Evolutionary conservation across 176 grass and related monocot species (phyloP), one percentile per base, ranked within the genome.

Genomic region (Canna indica): DNA sequence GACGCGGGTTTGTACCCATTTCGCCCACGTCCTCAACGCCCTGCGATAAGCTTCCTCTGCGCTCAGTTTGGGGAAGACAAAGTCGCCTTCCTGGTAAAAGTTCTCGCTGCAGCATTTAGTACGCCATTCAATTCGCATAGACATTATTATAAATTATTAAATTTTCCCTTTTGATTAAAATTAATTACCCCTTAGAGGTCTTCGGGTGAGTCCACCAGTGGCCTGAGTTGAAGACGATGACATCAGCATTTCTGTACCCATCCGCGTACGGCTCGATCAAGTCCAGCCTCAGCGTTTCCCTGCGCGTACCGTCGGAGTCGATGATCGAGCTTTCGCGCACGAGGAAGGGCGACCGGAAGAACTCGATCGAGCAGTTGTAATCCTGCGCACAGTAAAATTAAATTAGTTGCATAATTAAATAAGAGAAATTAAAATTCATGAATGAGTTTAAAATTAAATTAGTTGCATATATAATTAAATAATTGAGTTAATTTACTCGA

Each of bases 141-240:
- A n/a, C n/a, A n/a, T n/a, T n/a, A n/a, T n/a, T n/a, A n/a, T n/a
- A n/a, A n/a, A n/a, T n/a, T n/a, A n/a, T n/a, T n/a, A n/a, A n/a
- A n/a, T n/a, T n/a, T n/a, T n/a, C n/a, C n/a, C n/a, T 25, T 47
- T 53, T 52, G 42, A 36, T 59, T 46, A 71, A 1, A 68, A 75
- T 29, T 50, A 3, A 13, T 29, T 86, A 97, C 93, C 93, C 93
- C 73, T 83, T 75, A 50, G 88, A 80, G 48, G 93, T 97, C 79
- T 97, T 97, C 34, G 87, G 79, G 70, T 97, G 93, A 7, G 94
- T 97, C 94, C 94, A 97, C 94, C 94, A 97, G 71, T 93, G 94
- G 28, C 94, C 89, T 1, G 94, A 88, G 75, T 97, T 97, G 78
- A 97, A 97, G 20, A 97, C 64, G 22, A 97, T 83, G 68, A 97